Evolutionary conservation across 202 grass and related monocot genomes (phyloP).

Genomic region (Bolboschoenoplectus hybrid): DNA sequence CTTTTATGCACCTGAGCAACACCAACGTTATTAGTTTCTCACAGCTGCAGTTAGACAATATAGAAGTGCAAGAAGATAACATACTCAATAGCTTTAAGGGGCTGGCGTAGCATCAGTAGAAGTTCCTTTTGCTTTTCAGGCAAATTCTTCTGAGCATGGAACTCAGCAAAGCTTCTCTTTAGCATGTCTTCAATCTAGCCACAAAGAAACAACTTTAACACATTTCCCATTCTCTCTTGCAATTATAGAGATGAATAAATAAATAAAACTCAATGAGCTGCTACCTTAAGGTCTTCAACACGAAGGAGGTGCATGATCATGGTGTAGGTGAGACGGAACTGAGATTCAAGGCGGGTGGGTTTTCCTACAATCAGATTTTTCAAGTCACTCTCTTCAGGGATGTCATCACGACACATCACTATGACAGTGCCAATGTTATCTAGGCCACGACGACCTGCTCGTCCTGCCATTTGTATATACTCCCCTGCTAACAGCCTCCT

Average conservation of each 20-base stretch:
- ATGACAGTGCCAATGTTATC: slow-evolving; percentile 95
- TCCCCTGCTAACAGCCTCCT: slow-evolving; percentile 87
- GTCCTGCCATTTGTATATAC: slow-evolving; percentile 99
- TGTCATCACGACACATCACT: slow-evolving; percentile 93
- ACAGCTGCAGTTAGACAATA: slow-evolving; percentile 34
- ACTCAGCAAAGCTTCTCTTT: slow-evolving; percentile 99
- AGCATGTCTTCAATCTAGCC: slow-evolving; percentile 95
- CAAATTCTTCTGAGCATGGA: slow-evolving; percentile 95
- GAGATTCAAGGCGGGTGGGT: slow-evolving; percentile 84
- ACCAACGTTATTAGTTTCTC: not conserved
- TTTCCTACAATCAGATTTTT: slow-evolving; percentile 94
- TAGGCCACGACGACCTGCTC: slow-evolving; percentile 92
- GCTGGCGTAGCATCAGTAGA: slow-evolving; percentile 74
- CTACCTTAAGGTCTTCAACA: slow-evolving; percentile 95
- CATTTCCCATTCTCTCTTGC: slow-evolving; percentile 15
- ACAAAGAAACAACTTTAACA: not conserved
- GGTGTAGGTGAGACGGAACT: slow-evolving; percentile 89
- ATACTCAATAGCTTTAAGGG: slow-evolving; percentile 79
- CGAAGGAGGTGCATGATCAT: slow-evolving; percentile 99
- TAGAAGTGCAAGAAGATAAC: slow-evolving; percentile 4
- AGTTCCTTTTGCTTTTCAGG: slow-evolving; percentile 87
- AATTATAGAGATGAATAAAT: slow-evolving; percentile 27
- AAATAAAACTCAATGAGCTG: slow-evolving; percentile 1
- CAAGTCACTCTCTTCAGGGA: slow-evolving; percentile 94
- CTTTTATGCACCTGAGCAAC: slow-evolving; percentile 85